Percentiles rank a stretch among this genome's conserved stretches.
phyloP scores from a whole-genome alignment of 2,329 filamentous ascomycete species.

The Aspergillus piperis region DNA sequence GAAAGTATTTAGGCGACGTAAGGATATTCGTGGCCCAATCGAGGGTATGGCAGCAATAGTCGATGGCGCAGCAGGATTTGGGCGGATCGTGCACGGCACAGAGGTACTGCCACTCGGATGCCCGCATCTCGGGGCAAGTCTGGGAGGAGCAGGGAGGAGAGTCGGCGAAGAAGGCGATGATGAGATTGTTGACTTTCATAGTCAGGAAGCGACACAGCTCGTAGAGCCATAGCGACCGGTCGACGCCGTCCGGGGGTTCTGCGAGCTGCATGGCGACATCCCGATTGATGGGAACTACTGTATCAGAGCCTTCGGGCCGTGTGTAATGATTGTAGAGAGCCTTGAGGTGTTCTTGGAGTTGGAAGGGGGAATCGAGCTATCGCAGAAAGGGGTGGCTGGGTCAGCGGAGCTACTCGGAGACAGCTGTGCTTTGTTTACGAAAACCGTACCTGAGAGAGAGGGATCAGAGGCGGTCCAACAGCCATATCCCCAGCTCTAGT shows the following conservation, averaged over 20 bases:
- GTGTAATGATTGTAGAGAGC: constrained; percentile 85
- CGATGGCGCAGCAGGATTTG: constrained; percentile 95
- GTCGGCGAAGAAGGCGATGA: constrained; percentile 91
- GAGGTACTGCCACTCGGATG: constrained; percentile 97
- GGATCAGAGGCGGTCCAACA: constrained; percentile 82
- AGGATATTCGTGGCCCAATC: constrained; percentile 97
- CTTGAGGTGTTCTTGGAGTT: constrained; percentile 94
- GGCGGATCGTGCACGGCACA: constrained; percentile 96
- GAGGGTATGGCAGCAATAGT: constrained; percentile 98
- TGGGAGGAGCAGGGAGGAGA: constrained; percentile 80
- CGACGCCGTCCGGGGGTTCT: constrained; percentile 76
- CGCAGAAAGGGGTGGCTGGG: constrained; percentile 12
- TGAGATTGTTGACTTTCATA: constrained; percentile 87
- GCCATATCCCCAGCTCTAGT: constrained; percentile 93
- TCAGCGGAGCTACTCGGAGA: constrained; percentile 12
- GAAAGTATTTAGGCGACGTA: constrained; percentile 93
- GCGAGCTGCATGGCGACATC: constrained; percentile 74
- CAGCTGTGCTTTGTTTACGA: constrained; percentile 2
- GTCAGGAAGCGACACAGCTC: constrained; percentile 96
- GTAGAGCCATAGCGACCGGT: constrained; percentile 92
- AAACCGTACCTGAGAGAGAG: constrained; percentile 71
- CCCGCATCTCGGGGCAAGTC: constrained; percentile 97
- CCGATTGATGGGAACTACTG: constrained; percentile 71
- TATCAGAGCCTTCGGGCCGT: constrained; percentile 57
- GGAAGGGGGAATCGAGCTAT: constrained; percentile 94